Conservation (phyloP, 2,329 filamentous ascomycete genomes). For the Davidsoniella eucalypti region DNA sequence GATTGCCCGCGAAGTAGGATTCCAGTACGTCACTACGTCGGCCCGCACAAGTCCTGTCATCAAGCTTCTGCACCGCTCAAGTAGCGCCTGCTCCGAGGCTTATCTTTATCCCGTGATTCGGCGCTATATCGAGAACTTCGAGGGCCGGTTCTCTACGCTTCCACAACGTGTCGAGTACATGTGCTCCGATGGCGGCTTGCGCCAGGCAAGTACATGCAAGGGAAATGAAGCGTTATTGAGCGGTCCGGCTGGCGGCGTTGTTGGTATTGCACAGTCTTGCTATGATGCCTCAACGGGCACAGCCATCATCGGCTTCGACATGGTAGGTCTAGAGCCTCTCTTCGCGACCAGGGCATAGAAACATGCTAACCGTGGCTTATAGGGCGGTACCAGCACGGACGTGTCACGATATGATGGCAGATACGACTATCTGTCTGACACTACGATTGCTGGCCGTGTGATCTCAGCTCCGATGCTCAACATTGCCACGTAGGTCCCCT, state of each 20-base stretch:
- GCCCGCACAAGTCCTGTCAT: conserved; percentile 25
- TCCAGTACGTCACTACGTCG: conserved; percentile 18
- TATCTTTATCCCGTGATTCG: conserved; percentile 27
- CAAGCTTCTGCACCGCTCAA: conserved; percentile 27
- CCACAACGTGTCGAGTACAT: conserved; percentile 48
- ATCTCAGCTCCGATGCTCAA: conserved; percentile 58
- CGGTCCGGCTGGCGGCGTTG: conserved; percentile 61
- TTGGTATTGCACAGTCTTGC: conserved; percentile 58
- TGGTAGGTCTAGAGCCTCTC: conserved; percentile 14
- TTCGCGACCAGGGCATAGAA: background rate
- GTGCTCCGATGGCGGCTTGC: conserved; percentile 41
- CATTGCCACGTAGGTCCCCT: conserved; percentile 24
- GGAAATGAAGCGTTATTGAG: conserved; percentile 55
- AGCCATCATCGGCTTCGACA: conserved; percentile 64
- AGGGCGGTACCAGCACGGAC: conserved; percentile 54
- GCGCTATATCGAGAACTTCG: conserved; percentile 25
- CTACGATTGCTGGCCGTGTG: conserved; percentile 52
- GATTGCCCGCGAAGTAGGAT: conserved; percentile 61
- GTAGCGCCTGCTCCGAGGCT: conserved; percentile 26
- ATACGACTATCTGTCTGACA: conserved; percentile 58
- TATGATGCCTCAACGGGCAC: conserved; percentile 51
- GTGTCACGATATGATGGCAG: conserved; percentile 52
- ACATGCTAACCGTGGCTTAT: conserved; percentile 22
- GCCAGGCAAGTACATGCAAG: conserved; percentile 45
- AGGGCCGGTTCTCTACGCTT: conserved; percentile 23